Conservation (phyloP, 148 eudicot species). For the Persicaria maculosa region DNA sequence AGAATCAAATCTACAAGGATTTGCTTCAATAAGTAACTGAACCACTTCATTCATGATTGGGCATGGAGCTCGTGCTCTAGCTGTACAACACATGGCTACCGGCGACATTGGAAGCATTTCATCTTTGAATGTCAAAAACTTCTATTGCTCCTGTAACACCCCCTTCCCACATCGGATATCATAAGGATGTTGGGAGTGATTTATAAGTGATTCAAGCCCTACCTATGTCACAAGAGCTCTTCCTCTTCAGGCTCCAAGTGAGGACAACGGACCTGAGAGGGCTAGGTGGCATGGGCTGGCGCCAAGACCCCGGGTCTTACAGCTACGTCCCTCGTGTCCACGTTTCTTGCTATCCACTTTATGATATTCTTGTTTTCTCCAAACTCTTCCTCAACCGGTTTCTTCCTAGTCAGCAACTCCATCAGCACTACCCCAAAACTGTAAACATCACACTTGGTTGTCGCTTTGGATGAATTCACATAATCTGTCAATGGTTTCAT, state of each 20-base stretch:
- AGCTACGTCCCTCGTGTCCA: conserved; percentile 73
- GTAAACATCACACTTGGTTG: conserved; percentile 85
- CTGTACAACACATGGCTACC: conserved; percentile 67
- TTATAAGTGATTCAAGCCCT: no score
- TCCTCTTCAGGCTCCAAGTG: no score
- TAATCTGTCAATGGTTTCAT: conserved; percentile 40
- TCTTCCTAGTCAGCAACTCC: conserved; percentile 92
- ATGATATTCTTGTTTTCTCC: conserved; percentile 68
- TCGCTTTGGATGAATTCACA: conserved; percentile 73
- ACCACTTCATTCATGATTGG: conserved; percentile 76
- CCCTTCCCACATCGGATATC: no score
- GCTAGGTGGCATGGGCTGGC: no score
- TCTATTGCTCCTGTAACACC: conserved; percentile 72
- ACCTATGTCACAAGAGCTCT: no score
- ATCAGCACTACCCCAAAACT: conserved; percentile 89
- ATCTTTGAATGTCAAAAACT: conserved; percentile 54
- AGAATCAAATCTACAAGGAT: conserved; percentile 57
- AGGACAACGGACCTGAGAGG: no score
- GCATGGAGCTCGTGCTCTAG: conserved; percentile 42
- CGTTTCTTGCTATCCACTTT: conserved; percentile 69
- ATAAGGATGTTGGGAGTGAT: no score
- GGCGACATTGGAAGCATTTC: conserved; percentile 63
- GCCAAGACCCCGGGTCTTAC: no score
- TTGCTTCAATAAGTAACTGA: conserved; percentile 20
- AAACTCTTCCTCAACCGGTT: conserved; percentile 30